Percentiles rank a stretch among this genome's conserved stretches.
These are phyloP conservation scores for Tuber borchii DNA, from an alignment of 495 filamentous ascomycete species.

Conservation along the genomic window DNA sequence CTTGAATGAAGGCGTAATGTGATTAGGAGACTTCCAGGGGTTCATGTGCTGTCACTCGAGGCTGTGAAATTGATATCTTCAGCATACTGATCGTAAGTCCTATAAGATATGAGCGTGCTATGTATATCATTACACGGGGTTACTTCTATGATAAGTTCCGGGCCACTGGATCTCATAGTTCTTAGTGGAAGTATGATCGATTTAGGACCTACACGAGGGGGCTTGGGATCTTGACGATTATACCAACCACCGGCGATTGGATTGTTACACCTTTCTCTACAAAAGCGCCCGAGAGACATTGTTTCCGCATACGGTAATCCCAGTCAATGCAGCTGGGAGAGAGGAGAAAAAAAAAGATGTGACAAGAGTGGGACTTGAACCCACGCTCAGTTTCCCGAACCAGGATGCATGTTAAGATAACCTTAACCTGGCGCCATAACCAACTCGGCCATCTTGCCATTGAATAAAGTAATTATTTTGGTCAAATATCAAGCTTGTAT, in stretches of 20 bases:
- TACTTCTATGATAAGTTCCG: background rate
- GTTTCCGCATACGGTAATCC: background rate
- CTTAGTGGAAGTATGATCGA: background rate
- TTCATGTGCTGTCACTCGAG: background rate
- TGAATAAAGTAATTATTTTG: background rate
- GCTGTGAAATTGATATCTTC: background rate
- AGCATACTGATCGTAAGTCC: background rate
- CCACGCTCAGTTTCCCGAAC: conserved; percentile 26
- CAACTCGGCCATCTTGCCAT: conserved; percentile 38
- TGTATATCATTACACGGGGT: background rate
- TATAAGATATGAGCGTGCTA: background rate
- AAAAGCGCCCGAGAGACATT: background rate
- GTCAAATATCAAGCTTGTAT: background rate
- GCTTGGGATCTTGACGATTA: background rate
- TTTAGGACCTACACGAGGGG: background rate
- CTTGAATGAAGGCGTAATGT: background rate
- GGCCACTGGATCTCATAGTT: background rate
- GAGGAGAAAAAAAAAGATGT: conserved; percentile 15
- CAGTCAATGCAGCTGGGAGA: background rate
- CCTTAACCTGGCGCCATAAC: conserved; percentile 34
- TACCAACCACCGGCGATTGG: background rate
- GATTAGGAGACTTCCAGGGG: background rate
- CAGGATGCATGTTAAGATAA: conserved; percentile 33
- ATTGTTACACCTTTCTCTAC: background rate
- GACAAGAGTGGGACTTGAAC: conserved; percentile 36